Evolutionary conservation across 129 eudicot species (phyloP).

Genomic region (Solidago caesia): DNA sequence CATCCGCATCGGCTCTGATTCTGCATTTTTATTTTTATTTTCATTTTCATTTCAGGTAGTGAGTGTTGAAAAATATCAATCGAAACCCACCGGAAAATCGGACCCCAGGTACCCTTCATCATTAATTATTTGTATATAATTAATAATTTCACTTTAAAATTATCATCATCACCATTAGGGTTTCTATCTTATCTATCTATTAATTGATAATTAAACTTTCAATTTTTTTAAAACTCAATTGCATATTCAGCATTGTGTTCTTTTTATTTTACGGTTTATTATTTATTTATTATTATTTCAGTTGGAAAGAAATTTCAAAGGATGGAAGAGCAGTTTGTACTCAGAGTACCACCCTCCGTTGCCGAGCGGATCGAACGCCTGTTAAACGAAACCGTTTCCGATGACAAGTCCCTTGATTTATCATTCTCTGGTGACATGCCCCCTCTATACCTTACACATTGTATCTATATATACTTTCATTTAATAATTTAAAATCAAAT

Average conservation of each 20-base stretch:
- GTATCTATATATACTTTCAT: too few relatives aligned
- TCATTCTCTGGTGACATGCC: conserved; percentile 41
- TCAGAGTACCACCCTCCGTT: conserved; percentile 83
- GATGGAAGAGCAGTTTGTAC: conserved; percentile 86
- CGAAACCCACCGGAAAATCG: not conserved
- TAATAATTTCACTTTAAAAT: too few relatives aligned
- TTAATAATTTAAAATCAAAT: too few relatives aligned
- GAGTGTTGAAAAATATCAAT: not conserved
- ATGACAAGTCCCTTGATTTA: conserved; percentile 48
- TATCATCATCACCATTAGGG: not conserved
- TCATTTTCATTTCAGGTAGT: too few relatives aligned
- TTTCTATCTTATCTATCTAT: not conserved
- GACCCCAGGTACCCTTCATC: not conserved
- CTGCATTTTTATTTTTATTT: too few relatives aligned
- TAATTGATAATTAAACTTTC: too few relatives aligned
- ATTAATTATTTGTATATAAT: too few relatives aligned
- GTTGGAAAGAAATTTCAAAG: not conserved
- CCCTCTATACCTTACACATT: too few relatives aligned
- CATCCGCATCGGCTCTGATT: too few relatives aligned
- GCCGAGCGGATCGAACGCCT: conserved; percentile 78
- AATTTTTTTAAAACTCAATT: not conserved
- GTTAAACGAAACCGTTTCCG: conserved; percentile 47
- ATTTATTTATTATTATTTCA: not conserved
- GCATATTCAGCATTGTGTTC: not conserved
- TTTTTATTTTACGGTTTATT: not conserved